phyloP scores from a whole-genome alignment of 345 rosid genomes.

The Lepidium didymum region DNA sequence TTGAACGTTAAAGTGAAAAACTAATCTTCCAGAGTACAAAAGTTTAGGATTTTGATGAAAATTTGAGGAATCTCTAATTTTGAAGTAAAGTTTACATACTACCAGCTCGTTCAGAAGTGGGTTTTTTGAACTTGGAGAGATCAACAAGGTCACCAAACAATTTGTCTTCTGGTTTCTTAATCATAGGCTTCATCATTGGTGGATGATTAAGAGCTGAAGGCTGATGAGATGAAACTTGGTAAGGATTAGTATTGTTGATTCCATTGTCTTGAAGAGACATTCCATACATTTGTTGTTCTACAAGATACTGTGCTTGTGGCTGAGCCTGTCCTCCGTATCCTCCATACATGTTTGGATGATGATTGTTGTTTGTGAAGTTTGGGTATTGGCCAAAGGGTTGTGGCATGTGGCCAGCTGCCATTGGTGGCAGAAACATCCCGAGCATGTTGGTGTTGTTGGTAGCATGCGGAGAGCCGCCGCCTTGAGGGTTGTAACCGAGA shows the following conservation, averaged over 20 bases:
- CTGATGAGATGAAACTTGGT: slow-evolving; percentile 43
- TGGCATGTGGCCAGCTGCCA: slow-evolving; percentile 14
- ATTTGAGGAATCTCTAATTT: not conserved
- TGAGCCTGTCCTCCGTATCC: slow-evolving; percentile 43
- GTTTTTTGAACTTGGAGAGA: slow-evolving; percentile 65
- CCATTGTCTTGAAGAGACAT: slow-evolving; percentile 50
- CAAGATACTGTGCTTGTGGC: slow-evolving; percentile 44
- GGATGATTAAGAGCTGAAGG: slow-evolving; percentile 31
- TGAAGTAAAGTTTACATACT: slow-evolving; percentile 49
- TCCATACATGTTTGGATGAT: slow-evolving; percentile 16
- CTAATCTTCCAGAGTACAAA: too few relatives aligned
- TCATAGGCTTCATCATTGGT: slow-evolving; percentile 39
- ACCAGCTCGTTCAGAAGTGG: slow-evolving; percentile 61
- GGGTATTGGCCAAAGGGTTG: slow-evolving; percentile 21
- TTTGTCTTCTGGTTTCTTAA: slow-evolving; percentile 70
- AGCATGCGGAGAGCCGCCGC: slow-evolving; percentile 30
- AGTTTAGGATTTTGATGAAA: too few relatives aligned
- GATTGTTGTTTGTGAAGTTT: not conserved
- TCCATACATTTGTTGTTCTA: slow-evolving; percentile 77
- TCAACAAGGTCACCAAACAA: slow-evolving; percentile 95
- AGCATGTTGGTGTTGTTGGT: slow-evolving; percentile 36
- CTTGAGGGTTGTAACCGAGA: slow-evolving; percentile 43
- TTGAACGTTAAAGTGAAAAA: too few relatives aligned
- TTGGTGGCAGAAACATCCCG: slow-evolving; percentile 65
- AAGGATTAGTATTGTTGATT: slow-evolving; percentile 24